phyloP scores from a whole-genome alignment of 352 stramenopile genomes.

The Globisporangium cederbergense region DNA sequence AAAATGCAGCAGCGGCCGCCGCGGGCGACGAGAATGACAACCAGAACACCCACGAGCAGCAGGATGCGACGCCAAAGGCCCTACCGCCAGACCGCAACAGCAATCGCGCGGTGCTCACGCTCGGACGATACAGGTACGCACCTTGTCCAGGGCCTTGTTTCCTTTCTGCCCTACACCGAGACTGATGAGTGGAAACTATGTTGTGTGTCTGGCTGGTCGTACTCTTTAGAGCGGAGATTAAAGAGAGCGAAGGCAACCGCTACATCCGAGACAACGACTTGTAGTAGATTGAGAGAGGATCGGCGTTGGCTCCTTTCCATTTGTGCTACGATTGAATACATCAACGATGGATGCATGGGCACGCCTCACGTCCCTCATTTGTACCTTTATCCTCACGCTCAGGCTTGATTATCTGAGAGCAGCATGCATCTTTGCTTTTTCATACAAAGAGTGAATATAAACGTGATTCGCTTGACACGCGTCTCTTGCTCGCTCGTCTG shows the following conservation, averaged over 20 bases:
- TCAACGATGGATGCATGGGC: not conserved
- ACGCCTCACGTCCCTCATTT: too few relatives aligned
- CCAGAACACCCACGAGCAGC: slow-evolving; percentile 26
- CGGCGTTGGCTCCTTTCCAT: not conserved
- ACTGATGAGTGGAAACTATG: not conserved
- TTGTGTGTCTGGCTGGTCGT: not conserved
- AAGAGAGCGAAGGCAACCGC: slow-evolving; percentile 85
- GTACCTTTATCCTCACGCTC: too few relatives aligned
- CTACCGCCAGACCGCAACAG: slow-evolving; percentile 49
- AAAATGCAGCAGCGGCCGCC: slow-evolving; percentile 14
- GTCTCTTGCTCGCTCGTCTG: not conserved
- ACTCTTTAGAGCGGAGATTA: slow-evolving; percentile 73
- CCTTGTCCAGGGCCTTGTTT: not conserved
- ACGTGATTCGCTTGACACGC: not conserved
- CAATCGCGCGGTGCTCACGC: slow-evolving; percentile 70
- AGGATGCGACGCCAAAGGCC: slow-evolving; percentile 20
- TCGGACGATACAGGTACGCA: slow-evolving; percentile 77
- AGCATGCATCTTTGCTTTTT: too few relatives aligned
- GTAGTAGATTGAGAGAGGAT: slow-evolving; percentile 20
- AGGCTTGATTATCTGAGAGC: too few relatives aligned
- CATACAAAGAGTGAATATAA: not conserved
- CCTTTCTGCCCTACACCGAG: not conserved
- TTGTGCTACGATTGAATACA: slow-evolving; percentile 1
- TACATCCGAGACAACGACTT: slow-evolving; percentile 87
- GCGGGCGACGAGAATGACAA: slow-evolving; percentile 30